Conservation (phyloP, 495 filamentous ascomycete genomes). For the Opeltia flavorubescens region DNA sequence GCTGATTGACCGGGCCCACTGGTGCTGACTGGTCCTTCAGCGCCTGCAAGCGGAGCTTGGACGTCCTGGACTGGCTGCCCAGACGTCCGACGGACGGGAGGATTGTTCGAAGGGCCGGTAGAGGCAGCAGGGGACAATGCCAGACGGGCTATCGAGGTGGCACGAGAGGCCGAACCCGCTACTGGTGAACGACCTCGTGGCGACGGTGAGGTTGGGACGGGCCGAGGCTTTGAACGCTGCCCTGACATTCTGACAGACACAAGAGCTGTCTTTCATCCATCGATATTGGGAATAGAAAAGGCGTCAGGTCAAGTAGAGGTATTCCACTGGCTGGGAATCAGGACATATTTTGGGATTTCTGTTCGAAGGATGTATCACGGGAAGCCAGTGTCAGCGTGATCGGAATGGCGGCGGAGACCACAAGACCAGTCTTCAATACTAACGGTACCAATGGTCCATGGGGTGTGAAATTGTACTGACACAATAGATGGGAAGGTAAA, state of each 20-base stretch:
- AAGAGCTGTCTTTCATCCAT: not conserved
- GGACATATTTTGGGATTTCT: not conserved
- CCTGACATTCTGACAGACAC: constrained; percentile 8
- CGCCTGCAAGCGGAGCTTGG: constrained; percentile 39
- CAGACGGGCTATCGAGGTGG: constrained; percentile 55
- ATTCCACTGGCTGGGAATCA: not conserved
- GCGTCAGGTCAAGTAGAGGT: not conserved
- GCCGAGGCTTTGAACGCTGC: constrained; percentile 10
- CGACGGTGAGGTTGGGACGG: constrained; percentile 21
- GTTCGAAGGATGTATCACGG: not conserved
- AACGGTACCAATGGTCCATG: too few species aligned
- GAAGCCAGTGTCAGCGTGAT: not conserved
- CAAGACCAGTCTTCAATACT: too few species aligned
- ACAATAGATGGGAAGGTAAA: too few species aligned
- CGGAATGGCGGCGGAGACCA: not conserved
- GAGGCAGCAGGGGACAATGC: constrained; percentile 50
- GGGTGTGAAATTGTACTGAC: too few species aligned
- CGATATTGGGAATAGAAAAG: not conserved
- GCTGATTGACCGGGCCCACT: constrained; percentile 61
- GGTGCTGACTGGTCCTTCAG: constrained; percentile 30
- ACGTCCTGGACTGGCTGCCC: constrained; percentile 21
- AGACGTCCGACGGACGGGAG: constrained; percentile 31
- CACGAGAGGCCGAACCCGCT: constrained; percentile 39
- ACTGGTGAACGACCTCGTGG: constrained; percentile 28
- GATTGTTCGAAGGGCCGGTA: constrained; percentile 29